These are phyloP conservation scores for Scedosporium boydii DNA, from an alignment of 2,329 filamentous ascomycete species.

Conservation along the genomic window DNA sequence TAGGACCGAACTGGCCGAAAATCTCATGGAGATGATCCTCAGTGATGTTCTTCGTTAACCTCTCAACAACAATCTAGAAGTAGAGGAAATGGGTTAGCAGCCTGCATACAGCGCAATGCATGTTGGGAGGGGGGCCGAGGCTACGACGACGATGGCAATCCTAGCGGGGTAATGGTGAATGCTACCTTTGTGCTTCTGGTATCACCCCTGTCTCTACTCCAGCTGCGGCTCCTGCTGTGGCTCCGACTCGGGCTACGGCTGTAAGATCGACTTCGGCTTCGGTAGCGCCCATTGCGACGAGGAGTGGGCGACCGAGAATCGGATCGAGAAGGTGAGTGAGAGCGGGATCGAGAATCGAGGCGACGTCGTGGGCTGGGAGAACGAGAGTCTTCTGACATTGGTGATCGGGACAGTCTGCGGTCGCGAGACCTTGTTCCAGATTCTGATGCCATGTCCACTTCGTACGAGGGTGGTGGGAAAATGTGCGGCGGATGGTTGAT, in stretches of 20 bases:
- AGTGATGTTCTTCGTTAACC: constrained; percentile 89
- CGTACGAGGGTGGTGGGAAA: neutral
- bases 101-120: neutral
- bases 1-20: constrained; percentile 78
- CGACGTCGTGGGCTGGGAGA: neutral
- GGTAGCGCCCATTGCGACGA: constrained; percentile 26
- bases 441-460: neutral
- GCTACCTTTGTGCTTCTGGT: constrained; percentile 44
- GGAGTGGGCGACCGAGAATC: constrained; percentile 19
- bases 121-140: neutral
- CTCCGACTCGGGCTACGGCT: constrained; percentile 18
- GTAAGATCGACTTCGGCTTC: constrained; percentile 20
- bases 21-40: constrained; percentile 84
- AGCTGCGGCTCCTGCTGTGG: constrained; percentile 25
- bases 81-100: neutral
- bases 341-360: constrained; percentile 1
- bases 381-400: neutral
- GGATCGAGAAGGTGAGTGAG: constrained; percentile 4
- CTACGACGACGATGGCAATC: neutral
- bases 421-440: neutral
- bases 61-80: constrained; percentile 81
- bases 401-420: neutral
- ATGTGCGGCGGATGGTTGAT: neutral
- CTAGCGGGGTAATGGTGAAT: neutral
- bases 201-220: constrained; percentile 26